These are phyloP conservation scores for Dioscorea dumetorum DNA, from an alignment of 106 monocot species.

Conservation along the genomic window DNA sequence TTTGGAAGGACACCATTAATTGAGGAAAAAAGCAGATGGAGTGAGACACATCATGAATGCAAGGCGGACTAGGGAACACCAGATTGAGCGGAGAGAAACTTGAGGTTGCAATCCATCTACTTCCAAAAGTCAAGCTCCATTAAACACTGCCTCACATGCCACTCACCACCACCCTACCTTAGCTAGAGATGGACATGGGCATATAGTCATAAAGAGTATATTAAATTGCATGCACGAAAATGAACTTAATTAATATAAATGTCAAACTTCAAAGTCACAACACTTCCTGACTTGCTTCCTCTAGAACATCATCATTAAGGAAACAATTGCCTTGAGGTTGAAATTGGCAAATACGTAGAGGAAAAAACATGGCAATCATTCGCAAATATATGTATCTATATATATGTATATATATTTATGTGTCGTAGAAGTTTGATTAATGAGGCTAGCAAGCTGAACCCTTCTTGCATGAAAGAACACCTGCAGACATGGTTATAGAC, in stretches of 20 bases:
- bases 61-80: too few relatives aligned
- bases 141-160: background rate
- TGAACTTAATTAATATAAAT: background rate
- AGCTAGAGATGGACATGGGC: too few relatives aligned
- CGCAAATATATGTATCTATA: too few relatives aligned
- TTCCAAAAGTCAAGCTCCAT: background rate
- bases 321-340: background rate
- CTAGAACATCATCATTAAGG: background rate
- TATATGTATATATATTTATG: too few relatives aligned
- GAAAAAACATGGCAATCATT: background rate
- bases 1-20: too few relatives aligned
- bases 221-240: background rate
- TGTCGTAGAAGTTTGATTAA: too few relatives aligned
- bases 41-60: too few relatives aligned
- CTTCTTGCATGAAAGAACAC: slow-evolving; percentile 4
- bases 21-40: too few relatives aligned
- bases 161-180: background rate
- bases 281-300: background rate
- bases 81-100: too few relatives aligned
- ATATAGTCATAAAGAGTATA: too few relatives aligned
- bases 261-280: background rate
- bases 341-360: background rate
- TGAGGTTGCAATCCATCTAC: too few relatives aligned
- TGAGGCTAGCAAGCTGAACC: background rate
- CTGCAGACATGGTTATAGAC: background rate